phyloP scores from a whole-genome alignment of 345 rosid species.

The rapeseed (Brassica napus) region DNA sequence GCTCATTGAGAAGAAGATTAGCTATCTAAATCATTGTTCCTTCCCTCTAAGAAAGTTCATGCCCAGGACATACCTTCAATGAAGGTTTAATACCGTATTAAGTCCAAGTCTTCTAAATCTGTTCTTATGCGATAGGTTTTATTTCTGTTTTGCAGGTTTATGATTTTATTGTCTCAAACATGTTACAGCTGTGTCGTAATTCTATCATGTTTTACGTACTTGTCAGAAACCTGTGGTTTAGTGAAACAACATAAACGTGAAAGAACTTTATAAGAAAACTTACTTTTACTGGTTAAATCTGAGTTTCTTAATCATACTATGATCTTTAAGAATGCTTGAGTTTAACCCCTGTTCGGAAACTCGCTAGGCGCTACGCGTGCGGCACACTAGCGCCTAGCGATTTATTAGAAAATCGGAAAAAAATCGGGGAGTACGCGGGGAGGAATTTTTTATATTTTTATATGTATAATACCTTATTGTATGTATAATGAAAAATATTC shows the following conservation, averaged over 20 bases:
- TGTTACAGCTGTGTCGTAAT: background rate
- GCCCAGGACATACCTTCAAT: background rate
- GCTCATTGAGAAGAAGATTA: constrained; percentile 7
- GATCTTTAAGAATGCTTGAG: background rate
- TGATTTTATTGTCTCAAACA: constrained; percentile 68
- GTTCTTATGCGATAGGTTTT: constrained; percentile 16
- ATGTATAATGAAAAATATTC: too few relatives aligned
- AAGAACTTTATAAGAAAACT: background rate
- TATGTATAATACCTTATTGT: too few relatives aligned
- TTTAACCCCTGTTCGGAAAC: too few relatives aligned
- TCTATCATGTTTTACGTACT: constrained; percentile 2
- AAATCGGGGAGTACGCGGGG: too few relatives aligned
- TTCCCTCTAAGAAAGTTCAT: constrained; percentile 10
- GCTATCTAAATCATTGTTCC: background rate
- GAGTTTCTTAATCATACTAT: background rate
- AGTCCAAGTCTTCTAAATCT: background rate
- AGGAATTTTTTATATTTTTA: too few relatives aligned
- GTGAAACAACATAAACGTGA: background rate
- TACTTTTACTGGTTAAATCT: background rate
- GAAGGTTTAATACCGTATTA: background rate
- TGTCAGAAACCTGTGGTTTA: background rate
- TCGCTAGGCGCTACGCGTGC: too few relatives aligned
- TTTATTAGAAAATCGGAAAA: too few relatives aligned
- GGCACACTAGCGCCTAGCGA: too few relatives aligned
- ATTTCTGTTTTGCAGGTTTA: constrained; percentile 60